Conservation (phyloP, 2,329 filamentous ascomycete genomes). For the Botrytis sinoallii region DNA sequence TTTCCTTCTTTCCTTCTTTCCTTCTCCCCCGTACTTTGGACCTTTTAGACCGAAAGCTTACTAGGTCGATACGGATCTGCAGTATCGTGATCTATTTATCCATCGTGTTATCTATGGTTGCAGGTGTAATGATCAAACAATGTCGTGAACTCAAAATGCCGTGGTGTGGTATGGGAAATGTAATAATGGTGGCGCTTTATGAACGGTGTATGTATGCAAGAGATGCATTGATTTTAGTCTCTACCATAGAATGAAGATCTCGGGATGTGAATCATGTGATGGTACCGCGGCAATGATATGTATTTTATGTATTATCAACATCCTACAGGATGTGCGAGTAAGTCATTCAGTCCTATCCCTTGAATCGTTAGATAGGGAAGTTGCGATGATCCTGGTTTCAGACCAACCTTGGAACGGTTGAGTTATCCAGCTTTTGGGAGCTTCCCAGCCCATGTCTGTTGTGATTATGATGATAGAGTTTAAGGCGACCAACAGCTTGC, state of each 20-base stretch:
- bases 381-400: background rate
- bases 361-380: slow-evolving; percentile 9
- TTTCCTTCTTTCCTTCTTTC: background rate
- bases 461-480: background rate
- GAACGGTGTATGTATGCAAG: background rate
- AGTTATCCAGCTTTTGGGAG: background rate
- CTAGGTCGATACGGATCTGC: background rate
- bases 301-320: too few relatives aligned
- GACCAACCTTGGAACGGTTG: background rate
- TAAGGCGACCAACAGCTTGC: slow-evolving; percentile 1
- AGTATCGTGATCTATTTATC: background rate
- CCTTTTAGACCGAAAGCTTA: background rate
- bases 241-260: background rate
- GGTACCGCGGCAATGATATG: background rate
- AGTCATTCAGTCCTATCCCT: background rate
- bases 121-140: background rate
- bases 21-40: slow-evolving; percentile 5
- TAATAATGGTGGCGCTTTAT: background rate
- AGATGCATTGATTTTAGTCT: background rate
- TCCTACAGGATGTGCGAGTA: background rate
- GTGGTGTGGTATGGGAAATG: background rate
- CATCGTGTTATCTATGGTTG: background rate
- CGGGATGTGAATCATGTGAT: background rate
- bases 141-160: background rate
- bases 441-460: background rate